These are phyloP conservation scores for Stagonosporopsis tanaceti DNA, from an alignment of 2,329 filamentous ascomycete species.

Conservation along the genomic window DNA sequence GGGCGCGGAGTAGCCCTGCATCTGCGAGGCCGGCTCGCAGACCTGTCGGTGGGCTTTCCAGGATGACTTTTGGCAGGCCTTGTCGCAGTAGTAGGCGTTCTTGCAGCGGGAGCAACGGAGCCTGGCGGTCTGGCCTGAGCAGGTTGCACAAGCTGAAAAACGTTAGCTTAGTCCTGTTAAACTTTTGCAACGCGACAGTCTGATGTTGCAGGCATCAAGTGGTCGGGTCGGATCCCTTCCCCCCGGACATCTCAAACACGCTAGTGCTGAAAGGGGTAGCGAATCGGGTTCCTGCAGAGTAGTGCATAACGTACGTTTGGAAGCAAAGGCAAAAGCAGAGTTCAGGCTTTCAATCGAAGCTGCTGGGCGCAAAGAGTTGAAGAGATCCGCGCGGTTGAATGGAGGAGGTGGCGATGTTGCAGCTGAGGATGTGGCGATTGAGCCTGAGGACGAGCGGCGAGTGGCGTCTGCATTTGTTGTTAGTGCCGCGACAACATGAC, in stretches of 20 bases:
- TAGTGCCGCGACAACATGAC: slow-evolving; percentile 13
- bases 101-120: slow-evolving; percentile 59
- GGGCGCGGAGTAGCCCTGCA: slow-evolving; percentile 34
- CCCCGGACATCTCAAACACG: slow-evolving; percentile 4
- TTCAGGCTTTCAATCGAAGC: slow-evolving; percentile 37
- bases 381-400: slow-evolving; percentile 35
- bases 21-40: slow-evolving; percentile 47
- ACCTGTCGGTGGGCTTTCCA: slow-evolving; percentile 60
- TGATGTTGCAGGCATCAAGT: slow-evolving; percentile 3
- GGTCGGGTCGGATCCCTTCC: slow-evolving; percentile 18
- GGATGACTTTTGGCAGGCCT: slow-evolving; percentile 60
- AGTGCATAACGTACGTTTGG: slow-evolving; percentile 40
- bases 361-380: slow-evolving; percentile 34
- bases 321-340: slow-evolving; percentile 29
- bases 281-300: slow-evolving; percentile 38
- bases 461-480: slow-evolving; percentile 25
- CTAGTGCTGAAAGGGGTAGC: slow-evolving; percentile 27
- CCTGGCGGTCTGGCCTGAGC: slow-evolving; percentile 32
- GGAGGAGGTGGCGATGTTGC: slow-evolving; percentile 30
- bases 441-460: slow-evolving; percentile 33
- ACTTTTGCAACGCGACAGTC: background rate
- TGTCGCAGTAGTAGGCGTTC: slow-evolving; percentile 59
- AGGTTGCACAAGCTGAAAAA: slow-evolving; percentile 34
- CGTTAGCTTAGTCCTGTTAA: slow-evolving; percentile 3
- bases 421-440: slow-evolving; percentile 28